phyloP scores from a whole-genome alignment of 2,329 filamentous ascomycete species.

The Niveomyces coronatus region DNA sequence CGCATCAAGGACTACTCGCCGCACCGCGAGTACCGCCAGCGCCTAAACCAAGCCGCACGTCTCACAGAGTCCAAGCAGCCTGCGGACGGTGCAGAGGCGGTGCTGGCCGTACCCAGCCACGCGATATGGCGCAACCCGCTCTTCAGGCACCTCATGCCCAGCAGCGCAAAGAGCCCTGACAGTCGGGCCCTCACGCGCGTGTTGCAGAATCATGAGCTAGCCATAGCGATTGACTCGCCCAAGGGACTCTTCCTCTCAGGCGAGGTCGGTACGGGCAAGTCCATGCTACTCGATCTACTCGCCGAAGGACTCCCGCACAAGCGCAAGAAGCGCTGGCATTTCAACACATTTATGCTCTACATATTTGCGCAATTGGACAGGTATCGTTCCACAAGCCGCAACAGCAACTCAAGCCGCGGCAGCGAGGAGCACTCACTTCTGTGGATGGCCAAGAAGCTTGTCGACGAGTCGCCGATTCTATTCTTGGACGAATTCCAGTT shows the following conservation, averaged over 20 bases:
- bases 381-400: slow-evolving; percentile 35
- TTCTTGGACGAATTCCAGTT: slow-evolving; percentile 81
- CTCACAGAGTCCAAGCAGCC: slow-evolving; percentile 26
- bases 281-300: slow-evolving; percentile 76
- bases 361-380: slow-evolving; percentile 61
- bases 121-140: slow-evolving; percentile 49
- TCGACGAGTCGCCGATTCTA: slow-evolving; percentile 63
- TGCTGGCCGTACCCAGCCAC: slow-evolving; percentile 40
- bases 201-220: slow-evolving; percentile 61
- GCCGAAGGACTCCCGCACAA: slow-evolving; percentile 64
- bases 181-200: slow-evolving; percentile 55
- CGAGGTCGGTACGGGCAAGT: slow-evolving; percentile 75
- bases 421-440: slow-evolving; percentile 54
- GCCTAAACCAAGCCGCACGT: slow-evolving; percentile 49
- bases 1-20: slow-evolving; percentile 72
- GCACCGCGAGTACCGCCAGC: slow-evolving; percentile 54
- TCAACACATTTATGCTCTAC: slow-evolving; percentile 79
- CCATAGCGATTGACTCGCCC: slow-evolving; percentile 61
- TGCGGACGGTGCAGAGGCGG: slow-evolving; percentile 20
- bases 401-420: slow-evolving; percentile 12
- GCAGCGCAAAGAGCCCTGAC: slow-evolving; percentile 43
- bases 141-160: slow-evolving; percentile 48
- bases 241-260: slow-evolving; percentile 68
- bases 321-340: slow-evolving; percentile 69
- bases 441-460: slow-evolving; percentile 64